Base-by-base conservation (phyloP, 1,284 basidiomycete genomes). In the Phellinidium pouzarii region DNA sequence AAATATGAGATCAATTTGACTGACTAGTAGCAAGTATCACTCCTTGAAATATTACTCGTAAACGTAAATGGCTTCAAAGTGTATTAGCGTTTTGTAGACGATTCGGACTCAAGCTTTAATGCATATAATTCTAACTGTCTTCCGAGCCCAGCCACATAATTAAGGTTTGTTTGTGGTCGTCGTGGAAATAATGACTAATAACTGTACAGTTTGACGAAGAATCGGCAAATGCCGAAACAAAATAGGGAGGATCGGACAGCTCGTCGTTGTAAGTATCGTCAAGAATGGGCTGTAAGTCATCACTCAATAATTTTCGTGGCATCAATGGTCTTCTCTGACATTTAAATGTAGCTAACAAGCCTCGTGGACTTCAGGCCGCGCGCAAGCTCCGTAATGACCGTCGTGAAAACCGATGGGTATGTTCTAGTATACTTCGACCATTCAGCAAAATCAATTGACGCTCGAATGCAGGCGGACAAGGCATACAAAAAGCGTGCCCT, bases 401-500 rank as follows among this genome's bases (percentile, higher is more conserved):
- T 67, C 84, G 94, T 64, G 88, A 89, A 75, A 97, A 97, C 83
- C 90, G 94, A 74, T 99, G 96, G 96, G 90, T 90, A 59, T 62
- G 82, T 75, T 54, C n/a, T 41, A 26, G 37, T 48, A 27, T 52
- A 41, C 22, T 20, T 55, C 57, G 42, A 50, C 54, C 17, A 48
- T 42, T 40, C 27, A 17, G 41, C 20, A 50, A 48, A 40, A 17
- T 37, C 8, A 4, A 29, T 38, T 59, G 31, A 48, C 43, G 17
- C 41, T 25, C 25, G 19, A 7, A 9, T 53, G 63, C 64, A 94
- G 91, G 94, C 96, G 76, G 96, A 99, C 78, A 95, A 95, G 74
- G 79, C 86, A 57, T 99, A 97, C 82, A 99, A 99, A 85, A 99
- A 99, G 79, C 91, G 96, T 68, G 95, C 96, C 56, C 87, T 99